Base-by-base conservation (phyloP, 306 rosid genomes). In the Rubus parviflorus region DNA sequence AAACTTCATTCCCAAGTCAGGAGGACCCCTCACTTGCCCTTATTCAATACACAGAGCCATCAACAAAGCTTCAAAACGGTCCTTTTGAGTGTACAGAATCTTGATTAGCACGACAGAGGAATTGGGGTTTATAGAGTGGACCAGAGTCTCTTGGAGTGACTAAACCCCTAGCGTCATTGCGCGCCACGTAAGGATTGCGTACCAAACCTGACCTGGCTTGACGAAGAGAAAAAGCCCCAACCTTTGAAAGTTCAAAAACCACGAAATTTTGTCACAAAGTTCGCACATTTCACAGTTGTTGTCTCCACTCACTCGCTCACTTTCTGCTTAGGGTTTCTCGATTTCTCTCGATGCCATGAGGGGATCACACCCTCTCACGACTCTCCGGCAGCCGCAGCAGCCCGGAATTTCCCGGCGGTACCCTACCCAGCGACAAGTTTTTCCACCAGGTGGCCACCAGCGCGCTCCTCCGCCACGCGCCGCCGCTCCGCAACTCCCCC, bases 311-410 rank as follows among this genome's bases (percentile, higher is more conserved):
- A 23, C 52, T 16, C 16, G 16, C 63, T 17, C 37, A 51, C 58
- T 43, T 6, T 38, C 63, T 22, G 53, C 35, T 73, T 82, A 79
- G 86, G 87, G 88, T 76, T 84, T 83, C 56, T 14, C 5, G 46
- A 20, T 23, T 20, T 12, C 37, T 64, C 53, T 65, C 81, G 6
- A 77, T 82, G 85, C 77, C 77, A 92, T 88, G 97, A 85, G 61
- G 72, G 75, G 69, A 49, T 15, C 78, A 22, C 2, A 22, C 17
- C 38, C 49, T 14, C 46, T 25, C 62, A 1, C n/a, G 40, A 13
- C 54, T 42, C 12, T 17, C 70, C 52, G 74, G 64, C 79, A 52
- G 49, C 48, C 63, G n/a, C 35, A 67, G 13, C 81, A 45, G 47
- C 66, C 72, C 42, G 72, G 72, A 43, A 9, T 6, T 63, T 14